Evolutionary conservation across 2,329 filamentous ascomycete species (phyloP).

Genomic region (Sporothrix dimorphospora): DNA sequence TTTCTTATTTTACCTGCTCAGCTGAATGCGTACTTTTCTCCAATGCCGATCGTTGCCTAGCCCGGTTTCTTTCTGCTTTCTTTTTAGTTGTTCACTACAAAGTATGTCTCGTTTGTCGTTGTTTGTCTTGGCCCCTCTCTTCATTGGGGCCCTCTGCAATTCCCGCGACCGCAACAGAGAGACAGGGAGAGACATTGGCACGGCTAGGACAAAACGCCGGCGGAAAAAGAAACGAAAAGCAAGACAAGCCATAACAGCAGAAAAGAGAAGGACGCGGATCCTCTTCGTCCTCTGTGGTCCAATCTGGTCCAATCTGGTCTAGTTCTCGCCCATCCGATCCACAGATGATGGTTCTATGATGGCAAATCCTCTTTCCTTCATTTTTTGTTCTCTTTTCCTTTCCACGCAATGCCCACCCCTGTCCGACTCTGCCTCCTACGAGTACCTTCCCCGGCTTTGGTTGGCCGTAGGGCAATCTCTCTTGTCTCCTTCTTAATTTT

Average conservation of each 20-base stretch:
- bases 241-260: not conserved
- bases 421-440: no score
- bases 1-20: not conserved
- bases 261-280: not conserved
- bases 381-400: not conserved
- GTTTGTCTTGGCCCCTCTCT: not conserved
- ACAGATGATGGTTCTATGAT: constrained; percentile 13
- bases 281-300: not conserved
- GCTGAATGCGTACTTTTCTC: not conserved
- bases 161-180: not conserved
- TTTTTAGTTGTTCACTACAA: not conserved
- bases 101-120: not conserved
- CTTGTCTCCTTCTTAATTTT: not conserved
- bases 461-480: not conserved
- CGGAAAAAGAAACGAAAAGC: not conserved
- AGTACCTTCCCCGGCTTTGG: not conserved
- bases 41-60: not conserved
- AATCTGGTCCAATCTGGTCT: not conserved
- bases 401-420: not conserved
- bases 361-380: not conserved
- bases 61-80: not conserved
- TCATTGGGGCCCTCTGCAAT: not conserved
- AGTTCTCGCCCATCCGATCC: not conserved
- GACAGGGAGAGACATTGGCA: not conserved
- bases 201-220: not conserved